These are phyloP conservation scores for Leccinum incarnatum DNA, from an alignment of 768 basidiomycete genomes.

Conservation along the genomic window DNA sequence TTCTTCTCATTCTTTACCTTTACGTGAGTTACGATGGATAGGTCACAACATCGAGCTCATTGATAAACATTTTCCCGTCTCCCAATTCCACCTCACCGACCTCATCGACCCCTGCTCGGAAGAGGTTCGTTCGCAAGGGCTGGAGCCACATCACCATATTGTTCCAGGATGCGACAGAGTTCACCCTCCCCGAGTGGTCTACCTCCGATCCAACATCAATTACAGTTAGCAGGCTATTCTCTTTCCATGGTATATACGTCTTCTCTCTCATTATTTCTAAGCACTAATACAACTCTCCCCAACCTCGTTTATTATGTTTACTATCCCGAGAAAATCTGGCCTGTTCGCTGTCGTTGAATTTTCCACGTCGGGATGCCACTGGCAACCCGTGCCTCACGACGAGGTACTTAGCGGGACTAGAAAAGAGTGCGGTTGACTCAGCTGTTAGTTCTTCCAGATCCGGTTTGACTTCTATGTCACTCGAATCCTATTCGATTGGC, in stretches of 20 bases:
- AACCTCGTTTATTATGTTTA: conserved; percentile 67
- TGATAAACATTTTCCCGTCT: conserved; percentile 57
- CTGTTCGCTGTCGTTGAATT: conserved; percentile 72
- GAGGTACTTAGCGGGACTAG: conserved; percentile 61
- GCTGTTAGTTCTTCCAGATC: conserved; percentile 8
- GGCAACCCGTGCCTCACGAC: conserved; percentile 48
- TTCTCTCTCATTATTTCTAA: not conserved
- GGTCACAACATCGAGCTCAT: conserved; percentile 69
- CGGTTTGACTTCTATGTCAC: too few relatives aligned
- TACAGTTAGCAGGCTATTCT: conserved; percentile 49
- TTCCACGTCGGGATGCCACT: conserved; percentile 53
- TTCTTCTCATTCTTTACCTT: not conserved
- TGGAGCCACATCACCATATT: conserved; percentile 74
- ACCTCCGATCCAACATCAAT: conserved; percentile 51
- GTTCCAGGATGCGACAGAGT: conserved; percentile 69
- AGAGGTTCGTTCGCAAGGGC: conserved; percentile 59
- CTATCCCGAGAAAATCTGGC: conserved; percentile 48
- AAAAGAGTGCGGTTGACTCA: conserved; percentile 60
- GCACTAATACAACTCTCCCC: conserved; percentile 47
- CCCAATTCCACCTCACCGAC: conserved; percentile 66
- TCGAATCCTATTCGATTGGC: too few relatives aligned
- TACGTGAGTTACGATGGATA: not conserved
- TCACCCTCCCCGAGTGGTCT: conserved; percentile 59
- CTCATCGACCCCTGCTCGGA: conserved; percentile 70
- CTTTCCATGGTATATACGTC: conserved; percentile 45